phyloP scores from a whole-genome alignment of 306 rosid genomes.

The Fagus crenata region DNA sequence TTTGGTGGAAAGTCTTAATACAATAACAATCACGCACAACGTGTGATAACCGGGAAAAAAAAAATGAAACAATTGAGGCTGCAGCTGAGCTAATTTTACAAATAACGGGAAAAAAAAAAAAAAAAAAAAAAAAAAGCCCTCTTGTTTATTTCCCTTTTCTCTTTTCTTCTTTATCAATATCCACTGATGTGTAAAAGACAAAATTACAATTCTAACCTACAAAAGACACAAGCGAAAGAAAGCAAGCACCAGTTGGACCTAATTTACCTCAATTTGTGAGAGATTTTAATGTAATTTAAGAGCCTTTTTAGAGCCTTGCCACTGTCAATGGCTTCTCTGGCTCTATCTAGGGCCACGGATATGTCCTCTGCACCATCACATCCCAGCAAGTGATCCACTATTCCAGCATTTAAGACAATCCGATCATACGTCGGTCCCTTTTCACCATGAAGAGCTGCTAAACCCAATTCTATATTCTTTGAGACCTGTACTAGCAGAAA shows the following conservation, averaged over 20 bases:
- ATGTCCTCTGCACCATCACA: slow-evolving; percentile 85
- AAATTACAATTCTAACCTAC: slow-evolving; percentile 18
- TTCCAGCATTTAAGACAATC: slow-evolving; percentile 83
- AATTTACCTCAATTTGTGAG: slow-evolving; percentile 52
- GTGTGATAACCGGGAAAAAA: neutral
- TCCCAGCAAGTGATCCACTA: slow-evolving; percentile 94
- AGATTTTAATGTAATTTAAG: slow-evolving; percentile 69
- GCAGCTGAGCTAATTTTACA: neutral
- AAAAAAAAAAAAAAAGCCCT: neutral
- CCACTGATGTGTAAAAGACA: neutral
- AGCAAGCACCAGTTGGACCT: slow-evolving; percentile 11
- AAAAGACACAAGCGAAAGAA: neutral
- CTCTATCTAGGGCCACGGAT: slow-evolving; percentile 71
- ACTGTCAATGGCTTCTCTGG: slow-evolving; percentile 91
- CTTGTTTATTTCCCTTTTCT: slow-evolving; percentile 6
- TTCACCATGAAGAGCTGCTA: slow-evolving; percentile 76
- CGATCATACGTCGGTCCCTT: slow-evolving; percentile 95
- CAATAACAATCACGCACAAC: neutral
- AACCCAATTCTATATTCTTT: slow-evolving; percentile 85
- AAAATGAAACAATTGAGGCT: neutral
- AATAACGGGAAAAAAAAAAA: neutral
- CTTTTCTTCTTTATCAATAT: slow-evolving; percentile 12
- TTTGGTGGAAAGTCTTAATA: neutral
- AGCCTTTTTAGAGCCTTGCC: slow-evolving; percentile 83
- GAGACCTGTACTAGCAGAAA: slow-evolving; percentile 52